Conservation (phyloP, 1,284 basidiomycete species). For the Tilletia indica region DNA sequence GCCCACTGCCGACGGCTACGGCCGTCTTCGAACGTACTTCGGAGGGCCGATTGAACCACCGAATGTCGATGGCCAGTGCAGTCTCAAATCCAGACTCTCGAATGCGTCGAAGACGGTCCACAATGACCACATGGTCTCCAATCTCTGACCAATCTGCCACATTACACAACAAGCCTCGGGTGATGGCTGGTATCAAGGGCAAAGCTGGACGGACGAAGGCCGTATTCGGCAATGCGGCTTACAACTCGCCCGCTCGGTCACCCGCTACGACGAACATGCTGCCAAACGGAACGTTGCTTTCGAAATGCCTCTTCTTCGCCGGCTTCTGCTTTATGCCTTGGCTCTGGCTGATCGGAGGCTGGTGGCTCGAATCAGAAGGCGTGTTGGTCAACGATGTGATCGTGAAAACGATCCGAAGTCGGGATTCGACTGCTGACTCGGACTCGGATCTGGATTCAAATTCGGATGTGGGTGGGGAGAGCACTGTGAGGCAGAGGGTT, state of each 20-base stretch:
- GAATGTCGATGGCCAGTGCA: background rate
- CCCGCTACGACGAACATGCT: conserved; percentile 14
- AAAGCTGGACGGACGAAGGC: background rate
- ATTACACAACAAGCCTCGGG: background rate
- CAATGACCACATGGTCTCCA: background rate
- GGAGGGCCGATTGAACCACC: background rate
- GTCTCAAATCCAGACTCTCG: background rate
- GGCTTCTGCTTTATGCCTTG: conserved; percentile 50
- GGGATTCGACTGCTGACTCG: background rate
- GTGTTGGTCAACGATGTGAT: background rate
- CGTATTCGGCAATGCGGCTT: conserved; percentile 13
- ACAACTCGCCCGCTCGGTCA: conserved; percentile 1
- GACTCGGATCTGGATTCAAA: background rate
- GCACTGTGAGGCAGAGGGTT: background rate
- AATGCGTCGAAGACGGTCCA: conserved; percentile 11
- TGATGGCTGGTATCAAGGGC: background rate
- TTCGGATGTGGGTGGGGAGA: background rate
- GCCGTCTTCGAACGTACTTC: background rate
- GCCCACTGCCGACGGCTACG: background rate
- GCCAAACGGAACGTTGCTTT: conserved; percentile 2
- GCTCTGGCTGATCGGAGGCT: conserved; percentile 49
- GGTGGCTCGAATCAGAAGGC: conserved; percentile 24
- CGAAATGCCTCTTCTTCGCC: conserved; percentile 37
- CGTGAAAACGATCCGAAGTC: too few species aligned
- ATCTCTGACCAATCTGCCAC: background rate